Evolutionary conservation across 73 alveolate species (phyloP).

Genomic region (Vitrella brassicaformis): DNA sequence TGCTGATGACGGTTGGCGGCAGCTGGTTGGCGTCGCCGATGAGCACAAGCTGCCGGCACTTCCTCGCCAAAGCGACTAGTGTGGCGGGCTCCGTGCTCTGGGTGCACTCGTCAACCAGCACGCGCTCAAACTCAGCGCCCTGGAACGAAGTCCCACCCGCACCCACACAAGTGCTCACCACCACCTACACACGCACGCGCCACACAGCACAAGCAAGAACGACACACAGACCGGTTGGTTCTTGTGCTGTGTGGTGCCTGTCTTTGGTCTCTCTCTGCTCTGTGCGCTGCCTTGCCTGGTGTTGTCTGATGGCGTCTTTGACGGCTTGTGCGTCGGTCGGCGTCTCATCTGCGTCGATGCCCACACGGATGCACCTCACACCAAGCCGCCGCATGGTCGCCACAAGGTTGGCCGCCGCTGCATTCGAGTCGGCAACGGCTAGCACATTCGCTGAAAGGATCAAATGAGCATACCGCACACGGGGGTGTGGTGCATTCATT

Average conservation of each 20-base stretch:
- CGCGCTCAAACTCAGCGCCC: background rate
- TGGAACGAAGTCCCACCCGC: background rate
- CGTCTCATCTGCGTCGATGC: no score
- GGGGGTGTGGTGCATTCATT: no score
- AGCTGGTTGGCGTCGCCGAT: slow-evolving; percentile 13
- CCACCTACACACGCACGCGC: background rate
- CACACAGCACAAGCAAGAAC: background rate
- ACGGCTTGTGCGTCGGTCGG: no score
- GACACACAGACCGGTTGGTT: background rate
- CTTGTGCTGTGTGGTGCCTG: no score
- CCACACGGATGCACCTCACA: background rate
- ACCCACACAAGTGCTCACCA: background rate
- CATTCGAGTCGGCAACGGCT: background rate
- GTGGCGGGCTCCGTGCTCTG: slow-evolving; percentile 6
- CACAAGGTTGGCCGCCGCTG: background rate
- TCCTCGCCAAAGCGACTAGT: background rate
- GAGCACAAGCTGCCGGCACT: background rate
- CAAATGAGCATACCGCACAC: background rate
- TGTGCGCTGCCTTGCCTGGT: no score
- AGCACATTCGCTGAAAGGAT: background rate
- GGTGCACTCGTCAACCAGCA: slow-evolving; percentile 6
- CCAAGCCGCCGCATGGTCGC: background rate
- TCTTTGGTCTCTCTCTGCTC: no score
- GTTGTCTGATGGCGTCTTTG: no score
- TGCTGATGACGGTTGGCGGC: background rate